Percentiles rank a stretch among this genome's conserved stretches.
Evolutionary conservation across 768 basidiomycete genomes (phyloP).

Genomic region (Nidularia pulvinata): DNA sequence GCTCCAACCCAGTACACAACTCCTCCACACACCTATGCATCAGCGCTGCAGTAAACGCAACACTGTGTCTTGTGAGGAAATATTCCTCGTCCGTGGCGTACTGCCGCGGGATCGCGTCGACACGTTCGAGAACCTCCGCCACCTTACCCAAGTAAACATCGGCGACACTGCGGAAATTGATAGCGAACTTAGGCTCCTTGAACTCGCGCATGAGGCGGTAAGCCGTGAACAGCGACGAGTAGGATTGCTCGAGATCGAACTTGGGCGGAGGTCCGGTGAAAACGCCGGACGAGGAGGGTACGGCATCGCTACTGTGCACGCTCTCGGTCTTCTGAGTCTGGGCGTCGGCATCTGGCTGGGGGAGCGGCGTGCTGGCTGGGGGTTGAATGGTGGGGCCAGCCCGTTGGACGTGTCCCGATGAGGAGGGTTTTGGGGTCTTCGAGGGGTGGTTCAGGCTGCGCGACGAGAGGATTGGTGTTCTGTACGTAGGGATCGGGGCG

Average conservation of each 20-base stretch:
- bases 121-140: too few species aligned
- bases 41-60: too few species aligned
- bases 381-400: not conserved
- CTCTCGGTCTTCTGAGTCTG: slow-evolving; percentile 15
- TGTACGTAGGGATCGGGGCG: too few species aligned
- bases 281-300: slow-evolving; percentile 14
- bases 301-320: slow-evolving; percentile 18
- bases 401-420: not conserved
- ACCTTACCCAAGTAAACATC: not conserved
- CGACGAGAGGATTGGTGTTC: too few species aligned
- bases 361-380: not conserved
- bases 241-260: slow-evolving; percentile 28
- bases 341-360: not conserved
- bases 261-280: slow-evolving; percentile 7
- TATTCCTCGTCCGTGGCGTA: too few species aligned
- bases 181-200: not conserved
- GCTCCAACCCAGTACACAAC: too few species aligned
- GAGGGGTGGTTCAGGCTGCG: not conserved
- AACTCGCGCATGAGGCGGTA: slow-evolving; percentile 17
- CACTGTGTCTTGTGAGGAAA: too few species aligned
- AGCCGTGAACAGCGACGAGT: slow-evolving; percentile 30
- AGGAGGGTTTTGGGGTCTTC: not conserved
- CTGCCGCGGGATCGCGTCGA: too few species aligned
- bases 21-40: too few species aligned
- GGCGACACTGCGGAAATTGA: not conserved